phyloP scores from a whole-genome alignment of 768 basidiomycete genomes.

The Boletus speciosus region DNA sequence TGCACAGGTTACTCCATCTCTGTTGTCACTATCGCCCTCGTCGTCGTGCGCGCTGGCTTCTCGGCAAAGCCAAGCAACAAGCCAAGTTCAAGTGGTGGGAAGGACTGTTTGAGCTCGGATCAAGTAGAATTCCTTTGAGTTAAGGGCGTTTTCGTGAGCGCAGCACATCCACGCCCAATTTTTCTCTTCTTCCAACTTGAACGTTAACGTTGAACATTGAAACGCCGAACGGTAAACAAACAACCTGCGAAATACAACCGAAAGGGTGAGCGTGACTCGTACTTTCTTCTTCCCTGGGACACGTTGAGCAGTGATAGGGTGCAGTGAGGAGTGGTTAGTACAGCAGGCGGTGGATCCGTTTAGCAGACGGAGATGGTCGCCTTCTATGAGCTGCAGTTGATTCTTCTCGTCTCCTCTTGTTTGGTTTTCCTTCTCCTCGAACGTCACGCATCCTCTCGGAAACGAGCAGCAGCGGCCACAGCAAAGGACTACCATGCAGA shows the following conservation, averaged over 20 bases:
- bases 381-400: constrained; percentile 43
- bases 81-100: constrained; percentile 8
- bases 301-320: not conserved
- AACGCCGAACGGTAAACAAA: not conserved
- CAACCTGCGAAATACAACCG: not conserved
- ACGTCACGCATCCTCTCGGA: constrained; percentile 27
- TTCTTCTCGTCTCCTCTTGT: constrained; percentile 35
- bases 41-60: not conserved
- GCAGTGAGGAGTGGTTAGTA: not conserved
- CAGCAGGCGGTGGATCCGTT: not conserved
- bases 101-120: constrained; percentile 2
- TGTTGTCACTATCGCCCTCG: constrained; percentile 7
- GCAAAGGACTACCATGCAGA: constrained; percentile 27
- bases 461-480: constrained; percentile 12
- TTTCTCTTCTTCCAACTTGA: not conserved
- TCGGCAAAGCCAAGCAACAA: constrained; percentile 3
- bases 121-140: not conserved
- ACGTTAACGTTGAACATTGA: not conserved
- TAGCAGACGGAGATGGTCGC: constrained; percentile 18
- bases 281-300: not conserved
- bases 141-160: not conserved
- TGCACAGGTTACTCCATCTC: constrained; percentile 6
- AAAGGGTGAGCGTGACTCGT: constrained; percentile 6
- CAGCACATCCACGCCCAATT: not conserved
- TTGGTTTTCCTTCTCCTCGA: constrained; percentile 35